These are phyloP conservation scores for Globisporangium splendens DNA, from an alignment of 352 stramenopile genomes.

Conservation along the genomic window DNA sequence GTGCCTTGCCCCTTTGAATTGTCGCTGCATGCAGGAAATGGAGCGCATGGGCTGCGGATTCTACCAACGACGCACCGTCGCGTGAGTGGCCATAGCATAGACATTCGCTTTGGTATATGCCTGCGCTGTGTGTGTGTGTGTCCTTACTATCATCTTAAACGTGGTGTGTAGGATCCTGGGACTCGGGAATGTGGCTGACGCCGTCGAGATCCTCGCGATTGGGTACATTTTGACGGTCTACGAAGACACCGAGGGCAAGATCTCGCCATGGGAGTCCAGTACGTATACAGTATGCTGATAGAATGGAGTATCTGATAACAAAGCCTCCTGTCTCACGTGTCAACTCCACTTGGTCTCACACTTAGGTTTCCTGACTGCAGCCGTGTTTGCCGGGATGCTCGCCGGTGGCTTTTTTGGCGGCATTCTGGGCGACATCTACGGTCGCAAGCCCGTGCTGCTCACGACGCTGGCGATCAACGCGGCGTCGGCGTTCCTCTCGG, in stretches of 20 bases:
- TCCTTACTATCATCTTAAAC: constrained; percentile 27
- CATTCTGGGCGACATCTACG: constrained; percentile 73
- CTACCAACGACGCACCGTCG: constrained; percentile 66
- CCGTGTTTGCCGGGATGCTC: constrained; percentile 90
- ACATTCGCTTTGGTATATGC: constrained; percentile 4
- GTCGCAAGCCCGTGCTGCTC: constrained; percentile 74
- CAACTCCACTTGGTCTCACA: constrained; percentile 9
- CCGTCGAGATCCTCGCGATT: constrained; percentile 88
- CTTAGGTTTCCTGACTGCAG: constrained; percentile 79
- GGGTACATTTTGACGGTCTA: constrained; percentile 87
- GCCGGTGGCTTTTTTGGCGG: constrained; percentile 72
- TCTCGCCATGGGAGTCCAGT: constrained; percentile 78
- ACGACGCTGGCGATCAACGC: constrained; percentile 81
- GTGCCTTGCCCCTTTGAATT: no score
- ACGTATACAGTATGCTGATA: constrained; percentile 15
- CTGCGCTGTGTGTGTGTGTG: constrained; percentile 9
- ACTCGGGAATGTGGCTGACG: constrained; percentile 85
- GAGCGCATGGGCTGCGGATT: constrained; percentile 68
- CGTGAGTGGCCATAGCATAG: constrained; percentile 43
- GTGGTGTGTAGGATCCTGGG: constrained; percentile 49
- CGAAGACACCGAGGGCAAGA: constrained; percentile 54
- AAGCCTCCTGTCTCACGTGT: not conserved
- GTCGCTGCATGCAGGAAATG: constrained; percentile 74
- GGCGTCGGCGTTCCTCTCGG: constrained; percentile 67
- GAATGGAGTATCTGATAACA: not conserved